Evolutionary conservation across 75 land plant genomes (phyloP).

Genomic region (Selaginella tamariscina): DNA sequence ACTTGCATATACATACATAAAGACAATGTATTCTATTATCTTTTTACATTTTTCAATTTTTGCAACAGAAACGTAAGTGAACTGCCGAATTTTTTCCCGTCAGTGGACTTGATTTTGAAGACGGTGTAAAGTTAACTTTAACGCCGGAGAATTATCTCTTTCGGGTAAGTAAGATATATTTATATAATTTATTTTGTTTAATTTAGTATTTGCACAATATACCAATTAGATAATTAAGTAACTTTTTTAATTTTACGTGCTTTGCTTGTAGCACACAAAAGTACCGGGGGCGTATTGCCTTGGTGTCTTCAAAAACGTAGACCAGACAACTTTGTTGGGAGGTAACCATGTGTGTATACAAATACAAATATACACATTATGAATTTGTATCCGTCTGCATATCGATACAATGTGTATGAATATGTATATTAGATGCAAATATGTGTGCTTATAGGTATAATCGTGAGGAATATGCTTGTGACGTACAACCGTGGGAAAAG

Average conservation of each 20-base stretch:
- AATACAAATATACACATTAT: neutral
- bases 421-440: neutral
- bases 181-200: neutral
- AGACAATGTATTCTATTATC: neutral
- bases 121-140: neutral
- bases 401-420: neutral
- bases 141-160: neutral
- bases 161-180: too few species aligned
- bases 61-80: neutral
- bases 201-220: too few species aligned
- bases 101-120: neutral
- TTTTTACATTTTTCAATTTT: neutral
- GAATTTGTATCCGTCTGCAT: neutral
- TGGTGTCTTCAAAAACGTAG: slow-evolving; percentile 82
- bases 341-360: too few species aligned
- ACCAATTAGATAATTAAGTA: too few species aligned
- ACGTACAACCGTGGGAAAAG: slow-evolving; percentile 82
- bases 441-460: slow-evolving; percentile 43
- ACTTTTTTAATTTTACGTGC: too few species aligned
- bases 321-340: slow-evolving; percentile 83
- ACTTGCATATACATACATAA: neutral
- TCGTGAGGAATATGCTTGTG: slow-evolving; percentile 90
- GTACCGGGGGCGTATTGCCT: slow-evolving; percentile 87
- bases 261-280: slow-evolving; percentile 53
- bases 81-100: neutral